These are phyloP conservation scores for Rubus parviflorus DNA, from an alignment of 306 rosid genomes.

Conservation along the genomic window DNA sequence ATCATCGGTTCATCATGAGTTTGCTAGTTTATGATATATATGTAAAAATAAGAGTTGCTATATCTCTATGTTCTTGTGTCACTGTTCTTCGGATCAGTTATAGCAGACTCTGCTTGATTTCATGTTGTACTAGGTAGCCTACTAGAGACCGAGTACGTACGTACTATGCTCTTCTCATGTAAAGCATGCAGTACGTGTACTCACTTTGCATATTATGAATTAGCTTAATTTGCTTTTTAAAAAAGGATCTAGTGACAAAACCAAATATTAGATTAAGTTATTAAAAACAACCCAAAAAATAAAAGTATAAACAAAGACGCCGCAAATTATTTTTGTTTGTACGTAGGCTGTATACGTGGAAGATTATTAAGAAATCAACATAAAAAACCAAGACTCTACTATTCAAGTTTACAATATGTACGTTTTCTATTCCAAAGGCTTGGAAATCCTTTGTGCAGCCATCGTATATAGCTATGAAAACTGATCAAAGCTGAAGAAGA, in stretches of 20 bases:
- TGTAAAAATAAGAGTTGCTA: conserved; percentile 6
- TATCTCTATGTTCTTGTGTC: neutral
- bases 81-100: neutral
- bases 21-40: neutral
- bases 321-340: neutral
- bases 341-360: too few relatives aligned
- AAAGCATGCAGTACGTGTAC: neutral
- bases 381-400: too few relatives aligned
- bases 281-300: neutral
- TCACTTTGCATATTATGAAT: neutral
- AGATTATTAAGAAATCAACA: too few relatives aligned
- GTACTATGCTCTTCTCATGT: neutral
- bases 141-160: neutral
- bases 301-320: neutral
- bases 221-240: neutral
- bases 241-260: too few relatives aligned
- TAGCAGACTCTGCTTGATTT: neutral
- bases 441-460: too few relatives aligned
- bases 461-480: too few relatives aligned
- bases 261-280: neutral
- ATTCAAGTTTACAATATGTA: too few relatives aligned
- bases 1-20: neutral
- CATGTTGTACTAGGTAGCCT: neutral
- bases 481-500: too few relatives aligned
- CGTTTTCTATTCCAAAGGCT: too few relatives aligned